Evolutionary conservation across 2,329 filamentous ascomycete species (phyloP).

Genomic region (Monosporascus cannonballus): DNA sequence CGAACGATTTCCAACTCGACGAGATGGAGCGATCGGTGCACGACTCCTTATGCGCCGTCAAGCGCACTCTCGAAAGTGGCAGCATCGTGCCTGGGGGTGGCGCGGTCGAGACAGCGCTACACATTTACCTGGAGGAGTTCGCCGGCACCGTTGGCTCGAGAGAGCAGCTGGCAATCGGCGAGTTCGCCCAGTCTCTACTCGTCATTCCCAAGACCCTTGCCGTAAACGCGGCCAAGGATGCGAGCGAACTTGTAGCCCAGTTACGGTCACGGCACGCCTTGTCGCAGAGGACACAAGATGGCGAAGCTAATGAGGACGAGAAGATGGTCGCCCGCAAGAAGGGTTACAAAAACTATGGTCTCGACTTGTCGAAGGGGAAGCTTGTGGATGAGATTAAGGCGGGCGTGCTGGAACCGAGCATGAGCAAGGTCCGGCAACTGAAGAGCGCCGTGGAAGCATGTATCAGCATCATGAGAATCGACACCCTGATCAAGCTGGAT

Average conservation of each 20-base stretch:
- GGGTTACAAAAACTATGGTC: slow-evolving; percentile 97
- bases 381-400: slow-evolving; percentile 92
- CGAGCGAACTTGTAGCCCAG: slow-evolving; percentile 90
- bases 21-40: slow-evolving; percentile 99
- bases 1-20: slow-evolving; percentile 94
- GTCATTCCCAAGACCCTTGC: slow-evolving; percentile 94
- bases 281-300: slow-evolving; percentile 84
- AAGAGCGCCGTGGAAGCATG: slow-evolving; percentile 98
- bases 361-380: slow-evolving; percentile 83
- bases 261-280: slow-evolving; percentile 90
- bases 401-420: slow-evolving; percentile 90
- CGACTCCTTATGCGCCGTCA: slow-evolving; percentile 93
- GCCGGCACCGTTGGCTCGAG: slow-evolving; percentile 94
- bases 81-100: slow-evolving; percentile 95
- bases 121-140: slow-evolving; percentile 99
- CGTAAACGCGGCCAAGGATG: slow-evolving; percentile 94
- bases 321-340: slow-evolving; percentile 89
- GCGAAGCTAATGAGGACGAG: slow-evolving; percentile 78
- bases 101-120: slow-evolving; percentile 95
- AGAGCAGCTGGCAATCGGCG: slow-evolving; percentile 95
- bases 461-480: slow-evolving; percentile 98
- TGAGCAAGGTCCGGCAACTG: slow-evolving; percentile 96
- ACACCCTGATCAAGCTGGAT: slow-evolving; percentile 97
- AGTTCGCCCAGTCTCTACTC: slow-evolving; percentile 92
- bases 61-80: slow-evolving; percentile 93